Percentiles rank a stretch among this genome's conserved stretches.
Conservation (phyloP, 148 eudicot species). For the Vaccinium corymbosum region DNA sequence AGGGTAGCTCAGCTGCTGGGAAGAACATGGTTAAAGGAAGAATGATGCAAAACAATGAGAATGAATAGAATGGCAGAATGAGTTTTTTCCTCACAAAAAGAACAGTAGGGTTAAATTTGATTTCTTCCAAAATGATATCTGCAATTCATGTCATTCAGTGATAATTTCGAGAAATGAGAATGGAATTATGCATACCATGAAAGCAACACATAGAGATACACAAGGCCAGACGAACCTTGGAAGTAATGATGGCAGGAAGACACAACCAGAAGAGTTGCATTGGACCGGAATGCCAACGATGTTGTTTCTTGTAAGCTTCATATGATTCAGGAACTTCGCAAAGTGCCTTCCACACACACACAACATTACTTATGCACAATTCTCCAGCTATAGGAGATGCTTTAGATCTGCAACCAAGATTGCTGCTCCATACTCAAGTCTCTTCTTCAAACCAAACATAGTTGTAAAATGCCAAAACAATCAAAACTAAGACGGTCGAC, state of each 20-base stretch:
- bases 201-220: neutral
- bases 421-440: neutral
- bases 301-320: constrained; percentile 85
- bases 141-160: constrained; percentile 23
- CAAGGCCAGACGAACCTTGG: constrained; percentile 42
- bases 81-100: constrained; percentile 58
- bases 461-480: neutral
- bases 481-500: neutral
- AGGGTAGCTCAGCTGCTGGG: constrained; percentile 71
- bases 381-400: neutral
- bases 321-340: constrained; percentile 82
- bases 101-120: constrained; percentile 66
- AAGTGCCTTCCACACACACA: constrained; percentile 28
- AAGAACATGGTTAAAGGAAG: constrained; percentile 84
- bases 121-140: constrained; percentile 70
- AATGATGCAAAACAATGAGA: constrained; percentile 76
- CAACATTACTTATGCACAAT: neutral
- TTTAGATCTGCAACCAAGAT: neutral
- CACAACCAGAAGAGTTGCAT: constrained; percentile 81
- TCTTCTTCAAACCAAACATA: neutral
- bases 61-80: constrained; percentile 78
- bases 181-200: neutral
- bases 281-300: constrained; percentile 91
- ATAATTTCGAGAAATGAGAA: neutral
- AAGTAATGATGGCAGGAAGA: constrained; percentile 50